Conservation (phyloP, 2,329 filamentous ascomycete species). For the Diaporthe aspalathi region DNA sequence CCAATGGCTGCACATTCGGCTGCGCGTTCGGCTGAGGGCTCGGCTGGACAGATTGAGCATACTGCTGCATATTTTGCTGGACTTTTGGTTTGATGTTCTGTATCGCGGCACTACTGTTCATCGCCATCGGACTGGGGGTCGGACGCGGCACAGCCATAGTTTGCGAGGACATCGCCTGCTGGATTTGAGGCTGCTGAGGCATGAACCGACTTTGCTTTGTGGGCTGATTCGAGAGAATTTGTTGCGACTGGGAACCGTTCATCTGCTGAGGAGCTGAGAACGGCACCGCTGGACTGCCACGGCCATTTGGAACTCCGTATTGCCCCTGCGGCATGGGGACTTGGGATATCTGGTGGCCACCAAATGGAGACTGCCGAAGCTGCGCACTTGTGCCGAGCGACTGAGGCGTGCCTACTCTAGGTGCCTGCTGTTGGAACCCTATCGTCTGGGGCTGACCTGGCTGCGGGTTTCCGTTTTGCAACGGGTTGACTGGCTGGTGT, state of each 20-base stretch:
- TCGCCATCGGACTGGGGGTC: background rate
- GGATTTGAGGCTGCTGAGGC: constrained; percentile 13
- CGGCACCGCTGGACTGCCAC: constrained; percentile 30
- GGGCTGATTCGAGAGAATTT: constrained; percentile 2
- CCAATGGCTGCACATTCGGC: background rate
- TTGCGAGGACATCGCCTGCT: constrained; percentile 12
- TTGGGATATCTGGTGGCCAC: constrained; percentile 25
- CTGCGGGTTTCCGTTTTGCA: constrained; percentile 27
- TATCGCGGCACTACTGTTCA: constrained; percentile 1
- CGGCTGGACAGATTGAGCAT: background rate
- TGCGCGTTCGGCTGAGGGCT: background rate
- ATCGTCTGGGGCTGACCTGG: constrained; percentile 32
- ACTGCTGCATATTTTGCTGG: constrained; percentile 18
- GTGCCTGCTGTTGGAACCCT: constrained; percentile 29
- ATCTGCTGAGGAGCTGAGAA: constrained; percentile 33
- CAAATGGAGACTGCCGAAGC: constrained; percentile 37
- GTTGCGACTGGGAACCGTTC: constrained; percentile 7
- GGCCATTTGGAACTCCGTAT: constrained; percentile 23
- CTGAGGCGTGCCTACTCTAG: constrained; percentile 37
- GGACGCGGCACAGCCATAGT: constrained; percentile 15
- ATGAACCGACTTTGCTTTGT: constrained; percentile 34
- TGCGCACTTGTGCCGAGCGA: constrained; percentile 20
- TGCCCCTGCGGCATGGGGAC: constrained; percentile 35
- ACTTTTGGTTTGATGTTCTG: constrained; percentile 7
- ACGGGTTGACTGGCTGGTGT: constrained; percentile 41